Base-by-base conservation (phyloP, 352 stramenopile genomes). In the Blastocystis sp. region DNA sequence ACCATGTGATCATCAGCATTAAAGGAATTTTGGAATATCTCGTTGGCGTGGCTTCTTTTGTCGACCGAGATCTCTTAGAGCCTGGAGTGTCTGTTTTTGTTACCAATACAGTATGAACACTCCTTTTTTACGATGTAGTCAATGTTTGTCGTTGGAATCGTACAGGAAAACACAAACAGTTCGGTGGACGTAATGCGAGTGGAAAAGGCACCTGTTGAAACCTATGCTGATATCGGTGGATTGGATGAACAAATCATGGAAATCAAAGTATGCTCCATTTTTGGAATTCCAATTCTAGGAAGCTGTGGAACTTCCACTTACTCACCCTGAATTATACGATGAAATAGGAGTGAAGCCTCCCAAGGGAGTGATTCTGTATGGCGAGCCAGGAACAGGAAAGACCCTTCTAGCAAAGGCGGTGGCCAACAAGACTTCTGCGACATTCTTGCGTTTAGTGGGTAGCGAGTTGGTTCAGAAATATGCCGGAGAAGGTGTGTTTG, bases 171-270 rank as follows among this genome's bases (percentile, higher is more conserved):
- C 92, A 97, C 96, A 13, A 97, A 99, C 92, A 96, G 97, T 4
- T 98, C 99, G 95, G 98, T 99, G 41, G 96, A 93, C 70, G 96
- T 99, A 50, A 99, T 99, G 98, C 99, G 99, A 93, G 97, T 99
- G 2, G 96, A 99, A 91, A 99, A 99, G 93, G 97, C 96, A 45
- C 98, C 98, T 20, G 91, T 98, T 4, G 97, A 99, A 91, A 98
- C 95, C 69, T 99, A 99, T 92, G 97, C 96, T 7, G 97, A 99
- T 87, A 99, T 99, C 92, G 97, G 98, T 90, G 98, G 98, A 8
- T 91, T 99, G 4, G 97, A 99, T 92, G 95, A 95, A 69, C 98
- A 99, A 93, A 98, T 98, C 90, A 94, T 96, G 90, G 94, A 97
- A 90, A 96, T 97, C 79, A 97, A 97, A 24, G 78, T 89, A 8